Percentiles rank a stretch among this genome's conserved stretches.
Evolutionary conservation across 2,329 filamentous ascomycete species (phyloP).

Genomic region (Podosphaera aphanis): DNA sequence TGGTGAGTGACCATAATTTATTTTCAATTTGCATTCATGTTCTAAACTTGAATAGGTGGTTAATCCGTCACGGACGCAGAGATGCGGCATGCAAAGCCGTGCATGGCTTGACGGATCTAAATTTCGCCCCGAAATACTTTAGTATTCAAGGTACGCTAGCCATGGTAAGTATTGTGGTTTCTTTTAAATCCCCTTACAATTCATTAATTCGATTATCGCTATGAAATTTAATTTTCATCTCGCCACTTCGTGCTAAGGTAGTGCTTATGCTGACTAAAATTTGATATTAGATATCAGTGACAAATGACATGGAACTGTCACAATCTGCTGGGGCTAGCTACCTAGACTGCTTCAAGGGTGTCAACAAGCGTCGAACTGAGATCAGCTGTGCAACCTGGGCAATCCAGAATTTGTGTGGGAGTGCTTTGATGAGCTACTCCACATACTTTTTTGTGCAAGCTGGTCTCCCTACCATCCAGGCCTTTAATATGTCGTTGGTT

Average conservation of each 20-base stretch:
- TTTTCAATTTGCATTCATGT: constrained; percentile 8
- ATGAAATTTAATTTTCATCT: too few species aligned
- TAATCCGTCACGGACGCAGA: constrained; percentile 4
- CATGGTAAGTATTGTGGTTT: constrained; percentile 25
- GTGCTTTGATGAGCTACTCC: constrained; percentile 41
- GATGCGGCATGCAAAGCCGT: constrained; percentile 7
- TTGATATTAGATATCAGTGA: constrained; percentile 45
- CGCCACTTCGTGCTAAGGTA: too few species aligned
- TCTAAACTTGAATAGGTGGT: constrained; percentile 15
- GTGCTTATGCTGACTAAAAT: too few species aligned
- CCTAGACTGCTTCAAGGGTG: constrained; percentile 37
- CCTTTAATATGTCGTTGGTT: constrained; percentile 38
- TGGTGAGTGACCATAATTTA: constrained; percentile 14
- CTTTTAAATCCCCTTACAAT: background rate
- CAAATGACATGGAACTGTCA: constrained; percentile 54
- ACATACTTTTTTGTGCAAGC: constrained; percentile 39
- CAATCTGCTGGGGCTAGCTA: constrained; percentile 48
- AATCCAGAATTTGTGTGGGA: constrained; percentile 37
- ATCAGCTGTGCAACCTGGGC: constrained; percentile 33
- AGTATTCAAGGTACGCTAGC: constrained; percentile 55
- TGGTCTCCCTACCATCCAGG: constrained; percentile 25
- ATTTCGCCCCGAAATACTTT: constrained; percentile 6
- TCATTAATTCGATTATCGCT: too few species aligned
- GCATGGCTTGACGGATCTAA: constrained; percentile 4
- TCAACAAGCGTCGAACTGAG: constrained; percentile 26